Evolutionary conservation across 2,329 filamentous ascomycete genomes (phyloP).

Genomic region (Zarea fungicola): DNA sequence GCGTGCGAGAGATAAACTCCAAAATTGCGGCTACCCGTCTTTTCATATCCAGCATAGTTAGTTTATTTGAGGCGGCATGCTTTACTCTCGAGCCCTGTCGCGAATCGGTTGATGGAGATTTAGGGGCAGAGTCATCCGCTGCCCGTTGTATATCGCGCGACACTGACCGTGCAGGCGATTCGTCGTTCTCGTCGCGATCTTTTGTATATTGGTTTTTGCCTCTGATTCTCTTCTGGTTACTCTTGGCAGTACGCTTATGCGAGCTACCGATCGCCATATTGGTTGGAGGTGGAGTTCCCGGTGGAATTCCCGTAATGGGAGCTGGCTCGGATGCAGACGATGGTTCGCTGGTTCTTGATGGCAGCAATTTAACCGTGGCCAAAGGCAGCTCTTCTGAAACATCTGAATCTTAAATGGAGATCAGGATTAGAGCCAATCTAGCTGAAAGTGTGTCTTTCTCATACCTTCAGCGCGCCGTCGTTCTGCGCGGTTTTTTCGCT

Average conservation of each 20-base stretch:
- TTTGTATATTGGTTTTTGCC: conserved; percentile 81
- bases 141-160: conserved; percentile 41
- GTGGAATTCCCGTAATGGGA: conserved; percentile 23
- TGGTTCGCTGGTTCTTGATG: conserved; percentile 27
- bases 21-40: conserved; percentile 77
- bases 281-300: conserved; percentile 39
- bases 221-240: conserved; percentile 60
- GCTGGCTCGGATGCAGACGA: conserved; percentile 25
- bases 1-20: conserved; percentile 84
- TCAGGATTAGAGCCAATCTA: conserved; percentile 13
- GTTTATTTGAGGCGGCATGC: conserved; percentile 54
- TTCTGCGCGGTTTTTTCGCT: conserved; percentile 77
- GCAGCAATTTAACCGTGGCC: conserved; percentile 31
- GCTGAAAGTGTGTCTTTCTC: conserved; percentile 17
- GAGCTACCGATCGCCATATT: conserved; percentile 41
- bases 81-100: conserved; percentile 52
- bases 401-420: conserved; percentile 56
- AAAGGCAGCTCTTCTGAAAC: conserved; percentile 61
- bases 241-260: conserved; percentile 55
- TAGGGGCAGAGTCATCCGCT: conserved; percentile 34
- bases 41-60: conserved; percentile 85
- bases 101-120: conserved; percentile 35
- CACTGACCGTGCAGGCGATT: conserved; percentile 52
- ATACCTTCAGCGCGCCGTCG: conserved; percentile 78
- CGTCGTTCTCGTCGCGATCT: conserved; percentile 59